phyloP scores from a whole-genome alignment of 352 stramenopile genomes.

The Pythium aristosporum region DNA sequence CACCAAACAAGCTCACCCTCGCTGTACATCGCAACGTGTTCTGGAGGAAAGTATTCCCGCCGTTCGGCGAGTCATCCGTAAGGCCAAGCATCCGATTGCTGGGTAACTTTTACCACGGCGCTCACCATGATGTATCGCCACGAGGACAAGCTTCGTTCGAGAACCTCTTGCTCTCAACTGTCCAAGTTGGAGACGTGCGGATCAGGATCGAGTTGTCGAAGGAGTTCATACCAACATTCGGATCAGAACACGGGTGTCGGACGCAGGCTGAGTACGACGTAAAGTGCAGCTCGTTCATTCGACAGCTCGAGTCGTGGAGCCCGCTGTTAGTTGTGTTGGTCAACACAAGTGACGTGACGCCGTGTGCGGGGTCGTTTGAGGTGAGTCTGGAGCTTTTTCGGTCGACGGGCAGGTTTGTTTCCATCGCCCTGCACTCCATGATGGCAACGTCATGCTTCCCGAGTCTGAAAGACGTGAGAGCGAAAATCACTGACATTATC shows the following conservation, averaged over 20 bases:
- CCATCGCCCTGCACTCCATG: conserved; percentile 61
- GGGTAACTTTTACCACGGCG: conserved; percentile 60
- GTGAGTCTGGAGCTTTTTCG: conserved; percentile 47
- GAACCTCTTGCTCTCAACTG: conserved; percentile 47
- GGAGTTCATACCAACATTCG: conserved; percentile 38
- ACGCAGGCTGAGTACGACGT: conserved; percentile 51
- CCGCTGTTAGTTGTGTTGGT: conserved; percentile 46
- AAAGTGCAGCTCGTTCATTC: conserved; percentile 40
- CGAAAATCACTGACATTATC: conserved; percentile 55
- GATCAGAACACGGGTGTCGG: conserved; percentile 47
- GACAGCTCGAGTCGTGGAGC: conserved; percentile 48
- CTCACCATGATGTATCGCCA: conserved; percentile 44
- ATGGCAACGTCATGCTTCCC: conserved; percentile 43
- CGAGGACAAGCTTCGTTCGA: conserved; percentile 51
- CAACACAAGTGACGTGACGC: conserved; percentile 28
- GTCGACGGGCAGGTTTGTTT: conserved; percentile 24
- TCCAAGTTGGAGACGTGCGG: conserved; percentile 53
- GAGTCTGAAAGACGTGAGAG: conserved; percentile 43
- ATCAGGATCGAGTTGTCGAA: conserved; percentile 38
- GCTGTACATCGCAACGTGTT: conserved; percentile 54
- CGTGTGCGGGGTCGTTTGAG: conserved; percentile 49
- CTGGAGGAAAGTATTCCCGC: conserved; percentile 47
- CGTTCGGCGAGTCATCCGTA: conserved; percentile 18
- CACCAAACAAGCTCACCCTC: conserved; percentile 30
- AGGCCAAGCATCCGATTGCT: conserved; percentile 35